Base-by-base conservation (phyloP, 2,329 filamentous ascomycete species). In the Nothophaeocryptopus gaeumannii region DNA sequence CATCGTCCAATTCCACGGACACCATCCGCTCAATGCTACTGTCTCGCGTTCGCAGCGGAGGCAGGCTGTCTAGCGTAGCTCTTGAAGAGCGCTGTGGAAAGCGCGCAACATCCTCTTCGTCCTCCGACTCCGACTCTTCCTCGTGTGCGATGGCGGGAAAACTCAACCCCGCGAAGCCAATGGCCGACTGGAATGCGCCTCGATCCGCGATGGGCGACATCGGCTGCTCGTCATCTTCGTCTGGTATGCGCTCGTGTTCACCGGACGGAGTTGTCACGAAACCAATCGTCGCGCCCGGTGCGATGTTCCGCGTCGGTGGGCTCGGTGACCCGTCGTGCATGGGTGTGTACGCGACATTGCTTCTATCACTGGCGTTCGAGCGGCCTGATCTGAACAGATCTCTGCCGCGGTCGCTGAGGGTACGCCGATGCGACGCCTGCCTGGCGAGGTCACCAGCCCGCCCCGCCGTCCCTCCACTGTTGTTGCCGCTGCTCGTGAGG, bases 251-350 rank as follows among this genome's bases (percentile, higher is more conserved):
- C 53, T 63, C 53, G 39, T 55, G 63, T 53, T 54, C 65, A 42
- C 60, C 69, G 36, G 53, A 63, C 35, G 60, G 71, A 63, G 65
- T 70, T 49, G 65, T 72, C 40, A 62, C 66, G 65, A 59, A 63
- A 54, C 71, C 44, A 31, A 71, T 58, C 8, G 63, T 60, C 12
- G 59, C 57, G 10, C 47, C 30, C 12, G 53, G 53, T 33, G 42
- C 33, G 20, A 26, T 26, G 20, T 49, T 47, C 32, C 53, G 50
- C 37, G 50, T 45, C n/a, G 70, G 71, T 15, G 74, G 73, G 52
- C 72, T 75, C 10, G 77, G 76, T n/a, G 78, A 80, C 16, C 71
- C 71, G 57, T 78, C 74, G 40, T 42, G 48, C 37, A 82, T 73
- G 50, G 78, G 77, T 55, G 76, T 71, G 69, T 83, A 83, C 59